Base-by-base conservation (phyloP, 169 alveolate genomes). In the Fabrea salina region DNA sequence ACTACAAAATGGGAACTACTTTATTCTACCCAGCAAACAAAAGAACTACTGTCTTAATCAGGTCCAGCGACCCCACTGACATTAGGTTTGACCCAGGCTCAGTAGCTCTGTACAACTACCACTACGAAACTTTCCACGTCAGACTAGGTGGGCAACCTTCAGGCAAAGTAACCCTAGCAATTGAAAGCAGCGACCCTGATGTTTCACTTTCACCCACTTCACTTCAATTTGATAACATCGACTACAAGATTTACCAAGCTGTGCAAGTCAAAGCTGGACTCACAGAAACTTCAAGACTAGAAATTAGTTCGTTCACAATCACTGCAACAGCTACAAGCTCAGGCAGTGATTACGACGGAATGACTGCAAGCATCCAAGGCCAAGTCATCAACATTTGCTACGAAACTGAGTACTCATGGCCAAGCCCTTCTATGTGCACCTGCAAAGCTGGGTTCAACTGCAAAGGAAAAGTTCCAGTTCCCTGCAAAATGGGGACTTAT, bases 371-470 rank as follows among this genome's bases (percentile, higher is more conserved):
- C 39, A n/a, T 61, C 11, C 25, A 1, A 30, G 74, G 32, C 4
- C 11, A 25, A 16, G 74, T 61, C 22, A 37, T 27, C 0, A 37
- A 61, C 25, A 35, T 33, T 1, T 61, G 74, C 25, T 33, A 35
- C 11, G 25, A 35, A 35, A 11, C 32, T 16, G 54, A 47, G 32
- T 61, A 61, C 25, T 16, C 22, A 13, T 61, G 74, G 74, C 74
- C 74, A 27, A 30, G 19, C 39, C 22, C 37, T 16, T 13, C 16
- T 22, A 27, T 13, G 13, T 61, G 74, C 3, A 35, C 53, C 13
- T 68, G 78, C 37, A 57, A 57, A 1, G 78, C 78, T 43, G 78
- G 78, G 27, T 68, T 68, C 37, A 19, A 68, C 2, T 68, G 78
- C 3, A 13, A 32, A 35, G 74, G 74, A 11, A 32, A 22, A 33